These are phyloP conservation scores for Colletotrichum higginsianum DNA, from an alignment of 2,329 filamentous ascomycete species.

Conservation along the genomic window DNA sequence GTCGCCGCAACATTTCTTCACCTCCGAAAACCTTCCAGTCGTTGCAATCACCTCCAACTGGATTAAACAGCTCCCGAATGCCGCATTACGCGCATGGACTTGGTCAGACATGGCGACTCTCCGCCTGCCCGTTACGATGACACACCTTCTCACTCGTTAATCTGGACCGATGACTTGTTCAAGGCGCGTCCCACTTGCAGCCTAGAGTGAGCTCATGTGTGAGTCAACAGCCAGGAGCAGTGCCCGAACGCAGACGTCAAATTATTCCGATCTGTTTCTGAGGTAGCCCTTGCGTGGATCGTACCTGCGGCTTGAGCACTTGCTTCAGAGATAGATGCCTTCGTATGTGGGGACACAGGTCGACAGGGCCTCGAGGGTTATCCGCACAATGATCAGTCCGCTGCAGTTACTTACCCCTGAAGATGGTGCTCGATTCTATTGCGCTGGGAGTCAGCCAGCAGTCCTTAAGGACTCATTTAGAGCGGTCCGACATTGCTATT, in stretches of 20 bases:
- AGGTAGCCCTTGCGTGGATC: background rate
- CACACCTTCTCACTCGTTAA: background rate
- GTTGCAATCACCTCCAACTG: conserved; percentile 8
- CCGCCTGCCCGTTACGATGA: conserved; percentile 1
- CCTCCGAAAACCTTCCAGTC: background rate
- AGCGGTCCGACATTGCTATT: background rate
- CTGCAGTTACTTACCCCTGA: background rate
- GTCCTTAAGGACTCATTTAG: background rate
- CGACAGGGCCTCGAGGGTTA: background rate
- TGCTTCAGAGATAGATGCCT: background rate
- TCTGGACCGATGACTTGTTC: background rate
- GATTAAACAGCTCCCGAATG: conserved; percentile 7
- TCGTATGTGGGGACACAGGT: too few relatives aligned
- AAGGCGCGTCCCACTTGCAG: background rate
- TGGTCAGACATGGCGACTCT: conserved; percentile 8
- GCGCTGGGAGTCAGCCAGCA: too few relatives aligned
- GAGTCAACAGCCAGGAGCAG: background rate
- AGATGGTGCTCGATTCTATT: background rate
- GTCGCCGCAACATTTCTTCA: conserved; percentile 1
- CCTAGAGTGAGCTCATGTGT: background rate
- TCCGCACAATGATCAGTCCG: background rate
- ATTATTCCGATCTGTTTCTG: background rate
- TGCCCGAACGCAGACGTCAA: background rate
- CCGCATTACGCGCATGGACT: conserved; percentile 10
- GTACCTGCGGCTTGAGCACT: background rate